These are phyloP conservation scores for Gracilaria vermiculophylla DNA, from an alignment of 23 red algal genomes.

Conservation along the genomic window DNA sequence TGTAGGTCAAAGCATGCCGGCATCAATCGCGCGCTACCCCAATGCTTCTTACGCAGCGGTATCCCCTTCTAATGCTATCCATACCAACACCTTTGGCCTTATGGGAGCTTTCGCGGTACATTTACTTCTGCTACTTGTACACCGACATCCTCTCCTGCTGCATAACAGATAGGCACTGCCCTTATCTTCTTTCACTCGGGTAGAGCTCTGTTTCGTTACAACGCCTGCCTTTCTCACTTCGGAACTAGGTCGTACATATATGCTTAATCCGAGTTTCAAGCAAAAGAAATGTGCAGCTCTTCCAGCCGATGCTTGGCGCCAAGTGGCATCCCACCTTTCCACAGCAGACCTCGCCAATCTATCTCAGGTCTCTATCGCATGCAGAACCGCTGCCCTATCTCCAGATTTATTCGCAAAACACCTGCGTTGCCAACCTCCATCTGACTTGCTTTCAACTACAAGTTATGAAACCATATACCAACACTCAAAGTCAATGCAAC, in stretches of 20 bases:
- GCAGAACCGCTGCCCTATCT: slow-evolving; percentile 4
- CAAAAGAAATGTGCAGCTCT: neutral
- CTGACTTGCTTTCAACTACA: slow-evolving; percentile 20
- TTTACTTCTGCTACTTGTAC: too few relatives aligned
- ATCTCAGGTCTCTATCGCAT: neutral
- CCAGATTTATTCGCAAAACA: slow-evolving; percentile 15
- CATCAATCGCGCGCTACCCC: too few relatives aligned
- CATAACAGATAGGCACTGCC: too few relatives aligned
- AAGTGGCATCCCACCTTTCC: neutral
- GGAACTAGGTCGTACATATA: neutral
- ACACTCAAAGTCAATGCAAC: neutral
- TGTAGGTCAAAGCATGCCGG: too few relatives aligned
- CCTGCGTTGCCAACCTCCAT: neutral
- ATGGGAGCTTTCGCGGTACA: too few relatives aligned
- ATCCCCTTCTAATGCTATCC: too few relatives aligned
- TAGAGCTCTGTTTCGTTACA: neutral
- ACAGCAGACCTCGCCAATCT: neutral
- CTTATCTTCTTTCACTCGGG: too few relatives aligned
- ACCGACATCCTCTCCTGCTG: too few relatives aligned
- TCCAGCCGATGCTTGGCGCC: neutral
- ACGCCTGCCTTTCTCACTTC: neutral
- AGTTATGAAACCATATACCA: slow-evolving; percentile 5
- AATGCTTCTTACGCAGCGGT: too few relatives aligned
- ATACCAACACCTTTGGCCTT: too few relatives aligned
- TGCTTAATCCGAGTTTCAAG: neutral